phyloP scores from a whole-genome alignment of 352 stramenopile species.

The Phytophthora brassicae region DNA sequence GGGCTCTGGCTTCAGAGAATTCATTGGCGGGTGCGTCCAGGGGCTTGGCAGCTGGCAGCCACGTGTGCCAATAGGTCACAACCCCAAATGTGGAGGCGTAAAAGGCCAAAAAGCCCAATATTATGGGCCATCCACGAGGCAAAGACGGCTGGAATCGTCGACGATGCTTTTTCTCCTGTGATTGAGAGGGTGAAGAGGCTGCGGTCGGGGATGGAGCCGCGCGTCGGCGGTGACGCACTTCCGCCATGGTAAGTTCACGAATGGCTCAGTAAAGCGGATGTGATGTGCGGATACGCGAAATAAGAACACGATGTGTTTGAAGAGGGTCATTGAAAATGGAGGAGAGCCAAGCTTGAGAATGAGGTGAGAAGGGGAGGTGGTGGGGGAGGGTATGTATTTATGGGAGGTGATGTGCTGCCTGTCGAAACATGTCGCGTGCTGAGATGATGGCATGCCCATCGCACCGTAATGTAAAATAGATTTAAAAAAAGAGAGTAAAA shows the following conservation, averaged over 20 bases:
- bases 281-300: not conserved
- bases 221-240: constrained; percentile 29
- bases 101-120: constrained; percentile 50
- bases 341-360: not conserved
- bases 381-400: too few relatives aligned
- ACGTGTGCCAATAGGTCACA: constrained; percentile 52
- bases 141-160: constrained; percentile 22
- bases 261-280: constrained; percentile 18
- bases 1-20: constrained; percentile 63
- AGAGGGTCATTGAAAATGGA: not conserved
- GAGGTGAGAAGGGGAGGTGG: too few relatives aligned
- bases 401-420: not conserved
- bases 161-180: constrained; percentile 8
- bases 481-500: too few relatives aligned
- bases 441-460: too few relatives aligned
- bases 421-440: not conserved
- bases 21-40: constrained; percentile 35
- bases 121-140: constrained; percentile 27
- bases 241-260: constrained; percentile 26
- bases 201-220: not conserved
- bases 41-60: constrained; percentile 48
- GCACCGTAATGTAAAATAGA: too few relatives aligned
- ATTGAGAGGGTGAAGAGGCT: not conserved
- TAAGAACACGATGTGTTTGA: not conserved
- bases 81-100: constrained; percentile 37